These are phyloP conservation scores for Paracoccidioides lutzii DNA, from an alignment of 2,329 filamentous ascomycete species.

Conservation along the genomic window DNA sequence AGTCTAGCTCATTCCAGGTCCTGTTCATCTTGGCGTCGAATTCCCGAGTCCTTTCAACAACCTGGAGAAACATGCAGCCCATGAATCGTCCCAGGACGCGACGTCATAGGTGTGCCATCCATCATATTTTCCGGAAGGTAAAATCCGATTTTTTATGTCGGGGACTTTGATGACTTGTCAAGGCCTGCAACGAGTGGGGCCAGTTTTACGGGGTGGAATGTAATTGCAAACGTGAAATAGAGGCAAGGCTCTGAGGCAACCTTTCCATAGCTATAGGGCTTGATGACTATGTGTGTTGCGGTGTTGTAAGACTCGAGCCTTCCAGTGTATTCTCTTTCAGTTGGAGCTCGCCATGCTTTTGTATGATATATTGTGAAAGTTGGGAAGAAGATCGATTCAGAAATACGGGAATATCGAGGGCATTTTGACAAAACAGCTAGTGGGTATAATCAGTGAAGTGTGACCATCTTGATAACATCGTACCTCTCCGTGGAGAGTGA, in stretches of 20 bases:
- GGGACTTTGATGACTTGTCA: constrained; percentile 17
- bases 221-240: constrained; percentile 23
- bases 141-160: constrained; percentile 28
- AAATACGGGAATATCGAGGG: not conserved
- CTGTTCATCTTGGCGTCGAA: constrained; percentile 23
- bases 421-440: constrained; percentile 18
- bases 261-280: constrained; percentile 19
- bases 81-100: constrained; percentile 21
- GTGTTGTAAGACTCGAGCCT: constrained; percentile 19
- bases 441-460: constrained; percentile 15
- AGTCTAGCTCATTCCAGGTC: constrained; percentile 19
- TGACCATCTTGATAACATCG: constrained; percentile 19
- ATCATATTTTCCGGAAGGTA: constrained; percentile 20
- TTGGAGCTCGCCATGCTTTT: constrained; percentile 8
- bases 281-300: constrained; percentile 19
- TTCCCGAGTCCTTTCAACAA: constrained; percentile 20
- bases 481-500: constrained; percentile 15
- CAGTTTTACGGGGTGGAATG: constrained; percentile 15
- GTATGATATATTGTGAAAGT: constrained; percentile 7
- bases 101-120: constrained; percentile 18
- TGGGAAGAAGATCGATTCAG: not conserved
- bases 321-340: constrained; percentile 21
- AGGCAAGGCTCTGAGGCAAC: constrained; percentile 11
- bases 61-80: constrained; percentile 25
- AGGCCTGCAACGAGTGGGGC: constrained; percentile 15